Evolutionary conservation across 495 filamentous ascomycete genomes (phyloP), one percentile per base, ranked within the genome.

Genomic region (Penicillium goetzii): DNA sequence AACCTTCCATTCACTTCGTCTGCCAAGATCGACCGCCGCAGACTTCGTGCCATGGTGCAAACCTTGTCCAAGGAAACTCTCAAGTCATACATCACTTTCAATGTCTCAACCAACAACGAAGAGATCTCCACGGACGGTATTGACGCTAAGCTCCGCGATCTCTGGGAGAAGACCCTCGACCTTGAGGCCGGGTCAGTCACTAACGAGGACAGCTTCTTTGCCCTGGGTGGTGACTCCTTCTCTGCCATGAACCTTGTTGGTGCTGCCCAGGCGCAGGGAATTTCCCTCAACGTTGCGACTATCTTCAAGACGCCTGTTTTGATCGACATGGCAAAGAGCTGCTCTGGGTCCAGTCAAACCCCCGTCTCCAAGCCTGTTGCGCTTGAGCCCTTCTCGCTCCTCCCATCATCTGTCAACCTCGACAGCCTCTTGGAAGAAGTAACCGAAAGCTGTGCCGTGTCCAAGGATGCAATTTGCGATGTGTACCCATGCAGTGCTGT

Each of bases 401-500:
- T 88, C 5, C 70, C 72, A 2, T 47, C 66, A 36, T 69, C 65
- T 9, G 56, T 70, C 3, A 17, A 64, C 4, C 43, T 71, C 0
- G 67, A 74, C 4, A 64, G 66, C 4, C 62, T 84, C 5, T 21
- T 86, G 26, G 71, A 80, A 2, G 83, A 86, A 23, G 70, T 83
- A 14, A 71, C 75, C 14, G 70, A 69, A 2, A 76, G 76, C 40
- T 88, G 84, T 52, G 26, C 54, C 8, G 62, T 87, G 11, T 54
- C 72, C 0, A 70, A 71, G 12, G 72, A 80, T 0, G 58, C 72
- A 0, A 77, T 90, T 12, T 32, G 52, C 0, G 82, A 92, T 70
- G 71, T 88, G 0, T 92, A 90, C 61, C 88, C 89, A 8, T 91
- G 88, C 76, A 90, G 85, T 6, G 82, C 89, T 12, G 74, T 91